Percentiles rank a stretch among this genome's conserved stretches.
Conservation (phyloP, 192 early-diverging fungal genomes). For the Lobosporangium transversale region DNA sequence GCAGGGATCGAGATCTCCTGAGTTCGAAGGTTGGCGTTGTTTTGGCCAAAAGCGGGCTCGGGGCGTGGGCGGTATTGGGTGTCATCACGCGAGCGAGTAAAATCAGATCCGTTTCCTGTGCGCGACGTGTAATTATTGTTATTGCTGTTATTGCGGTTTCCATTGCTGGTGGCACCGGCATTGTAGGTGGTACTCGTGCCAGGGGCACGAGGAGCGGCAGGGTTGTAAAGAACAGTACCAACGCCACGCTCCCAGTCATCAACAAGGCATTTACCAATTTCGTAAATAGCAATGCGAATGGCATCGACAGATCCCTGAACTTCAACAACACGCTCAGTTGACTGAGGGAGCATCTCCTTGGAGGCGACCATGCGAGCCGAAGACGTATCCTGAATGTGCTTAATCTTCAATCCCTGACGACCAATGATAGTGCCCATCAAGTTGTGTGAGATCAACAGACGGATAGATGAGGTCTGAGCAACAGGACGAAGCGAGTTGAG, state of each 20-base stretch:
- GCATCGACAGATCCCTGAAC: constrained; percentile 87
- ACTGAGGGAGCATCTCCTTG: constrained; percentile 93
- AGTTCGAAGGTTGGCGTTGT: constrained; percentile 71
- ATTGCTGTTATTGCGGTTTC: constrained; percentile 19
- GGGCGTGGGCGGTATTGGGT: constrained; percentile 39
- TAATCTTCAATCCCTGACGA: constrained; percentile 92
- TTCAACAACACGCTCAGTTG: constrained; percentile 93
- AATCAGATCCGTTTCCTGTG: constrained; percentile 71
- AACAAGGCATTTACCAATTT: constrained; percentile 86
- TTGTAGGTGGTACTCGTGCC: constrained; percentile 42
- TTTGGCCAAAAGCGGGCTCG: constrained; percentile 48
- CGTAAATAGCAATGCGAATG: constrained; percentile 84
- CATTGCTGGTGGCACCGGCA: constrained; percentile 19
- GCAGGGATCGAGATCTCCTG: constrained; percentile 93
- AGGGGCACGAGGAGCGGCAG: constrained; percentile 59
- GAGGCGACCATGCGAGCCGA: constrained; percentile 86
- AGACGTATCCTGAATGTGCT: constrained; percentile 93
- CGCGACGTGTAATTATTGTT: constrained; percentile 57
- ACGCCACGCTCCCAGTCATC: constrained; percentile 88
- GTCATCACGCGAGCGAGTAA: constrained; percentile 55
- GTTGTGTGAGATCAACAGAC: constrained; percentile 90
- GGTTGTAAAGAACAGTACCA: constrained; percentile 89
- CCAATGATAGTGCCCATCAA: constrained; percentile 96
- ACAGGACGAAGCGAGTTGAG: constrained; percentile 53
- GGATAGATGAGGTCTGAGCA: constrained; percentile 70